Base-by-base conservation (phyloP, 768 basidiomycete genomes). In the Trametes cinnabarina region DNA sequence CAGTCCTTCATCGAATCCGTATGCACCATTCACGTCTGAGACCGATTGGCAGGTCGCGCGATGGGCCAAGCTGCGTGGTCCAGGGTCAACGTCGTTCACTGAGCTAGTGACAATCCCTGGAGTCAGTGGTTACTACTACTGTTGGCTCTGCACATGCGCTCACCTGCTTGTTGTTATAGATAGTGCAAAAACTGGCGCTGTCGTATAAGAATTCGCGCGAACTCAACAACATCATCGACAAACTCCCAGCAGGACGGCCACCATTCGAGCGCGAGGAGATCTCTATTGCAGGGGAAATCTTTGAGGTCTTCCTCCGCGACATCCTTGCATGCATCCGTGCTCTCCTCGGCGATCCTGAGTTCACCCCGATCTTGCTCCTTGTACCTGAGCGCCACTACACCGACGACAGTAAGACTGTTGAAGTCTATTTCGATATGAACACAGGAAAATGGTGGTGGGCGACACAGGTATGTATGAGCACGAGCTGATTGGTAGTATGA, bases 361-460 rank as follows among this genome's bases (percentile, higher is more conserved):
- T 73, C 63, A 57, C 68, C 0, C 51, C 32, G 0, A 60, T 73
- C 28, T 66, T 79, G 1, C 56, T 68, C 2, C 68, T 75, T 50
- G 56, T 55, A 1, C 78, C 77, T 0, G 77, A 78, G 55, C 57
- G 64, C 3, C 77, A 78, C 47, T 80, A 71, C 54, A 32, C 60
- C 0, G 74, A 76, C 55, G 59, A 46, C 0, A 65, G 69, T 6
- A 25, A 66, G 9, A 69, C 43, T 0, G 40, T 55, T 0, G 56
- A 71, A 0, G 15, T 78, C 0, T 79, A 72, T 55, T 61, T 66
- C 57, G 78, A 81, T 43, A 74, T 81, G 72, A 69, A 79, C 40
- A 81, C 78, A 0, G 78, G 76, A 0, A 71, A 74, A 44, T 83
- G 81, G 81, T 82, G 80, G 81, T 82, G 79, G 79, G 47, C 47